Evolutionary conservation across 495 filamentous ascomycete genomes (phyloP).

Genomic region (Penicillium daleae): DNA sequence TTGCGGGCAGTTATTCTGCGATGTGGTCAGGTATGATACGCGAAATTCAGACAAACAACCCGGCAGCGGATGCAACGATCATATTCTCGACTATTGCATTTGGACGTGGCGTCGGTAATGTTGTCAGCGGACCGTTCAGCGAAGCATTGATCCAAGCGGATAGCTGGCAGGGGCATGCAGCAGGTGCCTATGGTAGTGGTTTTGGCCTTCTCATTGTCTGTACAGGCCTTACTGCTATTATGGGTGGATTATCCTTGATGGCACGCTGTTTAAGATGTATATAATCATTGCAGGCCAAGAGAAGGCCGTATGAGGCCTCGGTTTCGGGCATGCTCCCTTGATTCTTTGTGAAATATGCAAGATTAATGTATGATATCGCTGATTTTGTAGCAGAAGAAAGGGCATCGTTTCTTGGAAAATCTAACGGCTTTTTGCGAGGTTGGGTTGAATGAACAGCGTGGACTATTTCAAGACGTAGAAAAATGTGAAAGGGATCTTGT

Average conservation of each 20-base stretch:
- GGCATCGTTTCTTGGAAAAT: not conserved
- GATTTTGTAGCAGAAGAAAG: not conserved
- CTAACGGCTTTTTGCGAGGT: not conserved
- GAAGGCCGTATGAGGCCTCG: not conserved
- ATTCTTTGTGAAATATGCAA: not conserved
- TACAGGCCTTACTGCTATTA: conserved; percentile 18
- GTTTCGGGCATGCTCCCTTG: not conserved
- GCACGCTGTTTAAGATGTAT: conserved; percentile 14
- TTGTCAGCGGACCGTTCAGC: conserved; percentile 60
- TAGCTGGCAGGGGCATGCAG: conserved; percentile 24
- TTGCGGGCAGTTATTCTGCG: conserved; percentile 60
- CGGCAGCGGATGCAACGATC: conserved; percentile 50
- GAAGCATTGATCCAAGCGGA: conserved; percentile 51
- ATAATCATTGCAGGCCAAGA: not conserved
- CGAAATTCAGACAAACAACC: conserved; percentile 45
- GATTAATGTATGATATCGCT: not conserved
- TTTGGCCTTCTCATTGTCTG: conserved; percentile 44
- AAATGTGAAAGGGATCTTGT: no score
- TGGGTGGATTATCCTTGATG: conserved; percentile 20
- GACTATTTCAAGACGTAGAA: no score
- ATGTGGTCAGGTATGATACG: conserved; percentile 63
- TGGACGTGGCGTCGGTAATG: conserved; percentile 63
- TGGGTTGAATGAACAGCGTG: no score
- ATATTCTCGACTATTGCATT: conserved; percentile 59
- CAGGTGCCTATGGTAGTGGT: conserved; percentile 41